These are phyloP conservation scores for Lepidium aucheri DNA, from an alignment of 345 rosid species.

Conservation along the genomic window DNA sequence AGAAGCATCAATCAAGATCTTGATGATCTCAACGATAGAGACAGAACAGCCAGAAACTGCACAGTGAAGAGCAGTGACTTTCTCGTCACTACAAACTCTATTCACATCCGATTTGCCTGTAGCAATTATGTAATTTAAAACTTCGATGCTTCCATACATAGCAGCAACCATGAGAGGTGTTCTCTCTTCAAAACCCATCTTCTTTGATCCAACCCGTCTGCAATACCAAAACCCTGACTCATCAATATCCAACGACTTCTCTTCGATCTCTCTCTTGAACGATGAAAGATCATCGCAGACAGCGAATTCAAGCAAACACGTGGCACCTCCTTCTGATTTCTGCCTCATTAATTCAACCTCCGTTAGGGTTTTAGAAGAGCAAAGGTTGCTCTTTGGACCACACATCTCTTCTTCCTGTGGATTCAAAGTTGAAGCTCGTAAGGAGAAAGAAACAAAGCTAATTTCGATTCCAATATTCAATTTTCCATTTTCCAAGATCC, in stretches of 20 bases:
- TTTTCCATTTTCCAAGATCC: neutral
- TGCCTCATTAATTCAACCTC: constrained; percentile 33
- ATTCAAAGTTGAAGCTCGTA: neutral
- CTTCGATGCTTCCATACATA: constrained; percentile 58
- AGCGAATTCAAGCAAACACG: constrained; percentile 69
- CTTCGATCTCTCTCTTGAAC: constrained; percentile 48
- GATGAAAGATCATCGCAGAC: constrained; percentile 57
- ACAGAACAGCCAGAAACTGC: constrained; percentile 71
- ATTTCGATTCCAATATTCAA: neutral
- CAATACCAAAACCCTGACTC: constrained; percentile 69
- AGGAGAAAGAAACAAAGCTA: neutral
- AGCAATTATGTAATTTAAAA: constrained; percentile 50
- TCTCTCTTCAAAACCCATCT: constrained; percentile 80
- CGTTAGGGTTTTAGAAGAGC: constrained; percentile 34
- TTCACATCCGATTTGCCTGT: constrained; percentile 48
- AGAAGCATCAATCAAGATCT: constrained; percentile 56
- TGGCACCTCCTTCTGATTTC: constrained; percentile 28
- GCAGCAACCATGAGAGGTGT: constrained; percentile 86
- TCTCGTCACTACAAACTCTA: constrained; percentile 60
- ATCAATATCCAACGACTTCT: constrained; percentile 38
- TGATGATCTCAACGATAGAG: constrained; percentile 48
- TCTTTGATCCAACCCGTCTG: constrained; percentile 60
- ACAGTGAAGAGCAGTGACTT: constrained; percentile 86
- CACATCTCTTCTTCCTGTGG: constrained; percentile 59
- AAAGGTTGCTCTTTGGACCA: constrained; percentile 34